These are phyloP conservation scores for Falciphora oryzae DNA, from an alignment of 2,329 filamentous ascomycete species.

Conservation along the genomic window DNA sequence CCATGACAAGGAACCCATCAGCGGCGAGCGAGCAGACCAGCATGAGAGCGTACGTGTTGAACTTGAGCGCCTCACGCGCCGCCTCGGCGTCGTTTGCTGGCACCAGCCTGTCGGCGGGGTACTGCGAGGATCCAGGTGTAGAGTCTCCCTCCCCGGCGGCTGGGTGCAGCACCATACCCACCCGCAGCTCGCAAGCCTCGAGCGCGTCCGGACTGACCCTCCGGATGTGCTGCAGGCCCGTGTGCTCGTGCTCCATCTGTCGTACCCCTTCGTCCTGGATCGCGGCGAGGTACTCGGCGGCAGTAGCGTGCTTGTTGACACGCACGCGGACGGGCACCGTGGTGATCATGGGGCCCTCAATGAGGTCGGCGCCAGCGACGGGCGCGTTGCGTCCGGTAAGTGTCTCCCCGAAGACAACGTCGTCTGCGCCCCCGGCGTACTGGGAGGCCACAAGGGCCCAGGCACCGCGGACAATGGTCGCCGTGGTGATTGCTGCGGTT, in stretches of 20 bases:
- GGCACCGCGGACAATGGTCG: slow-evolving; percentile 52
- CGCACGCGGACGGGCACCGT: slow-evolving; percentile 51
- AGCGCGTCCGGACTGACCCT: slow-evolving; percentile 47
- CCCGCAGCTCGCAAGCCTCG: slow-evolving; percentile 50
- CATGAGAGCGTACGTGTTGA: slow-evolving; percentile 58
- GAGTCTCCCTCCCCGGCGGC: slow-evolving; percentile 17
- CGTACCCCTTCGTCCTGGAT: slow-evolving; percentile 15
- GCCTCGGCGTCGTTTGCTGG: slow-evolving; percentile 51
- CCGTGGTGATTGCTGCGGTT: slow-evolving; percentile 40
- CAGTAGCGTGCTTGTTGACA: slow-evolving; percentile 33
- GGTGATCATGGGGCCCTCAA: slow-evolving; percentile 56
- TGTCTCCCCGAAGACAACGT: slow-evolving; percentile 55
- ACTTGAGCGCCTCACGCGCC: slow-evolving; percentile 53
- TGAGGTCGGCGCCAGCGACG: slow-evolving; percentile 42
- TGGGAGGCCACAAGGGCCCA: slow-evolving; percentile 51
- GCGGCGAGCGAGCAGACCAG: slow-evolving; percentile 56
- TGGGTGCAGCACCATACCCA: slow-evolving; percentile 49
- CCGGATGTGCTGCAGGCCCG: slow-evolving; percentile 55
- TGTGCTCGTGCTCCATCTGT: slow-evolving; percentile 57
- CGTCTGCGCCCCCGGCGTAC: slow-evolving; percentile 41
- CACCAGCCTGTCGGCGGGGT: slow-evolving; percentile 24
- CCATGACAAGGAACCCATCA: slow-evolving; percentile 51
- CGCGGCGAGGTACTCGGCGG: slow-evolving; percentile 37
- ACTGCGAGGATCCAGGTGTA: background rate
- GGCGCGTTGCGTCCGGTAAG: slow-evolving; percentile 50